A percentile compares a stretch with the other conserved stretches of the same genome.
phyloP scores from a whole-genome alignment of 768 basidiomycete species.

The Tricholoma bakamatsutake region DNA sequence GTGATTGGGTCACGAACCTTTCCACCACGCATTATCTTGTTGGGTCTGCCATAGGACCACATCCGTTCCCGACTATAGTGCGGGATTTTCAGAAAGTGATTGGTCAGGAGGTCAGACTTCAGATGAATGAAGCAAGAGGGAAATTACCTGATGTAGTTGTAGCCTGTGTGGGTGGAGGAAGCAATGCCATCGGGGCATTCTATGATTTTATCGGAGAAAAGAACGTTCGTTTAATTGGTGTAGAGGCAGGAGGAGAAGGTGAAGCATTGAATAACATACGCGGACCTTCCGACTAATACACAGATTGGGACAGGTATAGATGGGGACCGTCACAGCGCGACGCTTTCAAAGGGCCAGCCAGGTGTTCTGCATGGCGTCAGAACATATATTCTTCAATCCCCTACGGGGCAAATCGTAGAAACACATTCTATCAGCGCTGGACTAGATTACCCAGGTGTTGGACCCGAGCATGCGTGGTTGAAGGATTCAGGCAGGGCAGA shows the following conservation, averaged over 20 bases:
- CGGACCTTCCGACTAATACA: background rate
- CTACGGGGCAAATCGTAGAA: slow-evolving; percentile 89
- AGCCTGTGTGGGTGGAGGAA: slow-evolving; percentile 97
- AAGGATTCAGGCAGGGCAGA: slow-evolving; percentile 93
- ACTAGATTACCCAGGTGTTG: slow-evolving; percentile 94
- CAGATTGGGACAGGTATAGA: slow-evolving; percentile 53
- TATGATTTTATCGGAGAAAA: slow-evolving; percentile 93
- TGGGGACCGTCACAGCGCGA: slow-evolving; percentile 87
- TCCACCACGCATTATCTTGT: slow-evolving; percentile 94
- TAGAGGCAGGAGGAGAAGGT: slow-evolving; percentile 98
- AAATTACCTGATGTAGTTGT: slow-evolving; percentile 93
- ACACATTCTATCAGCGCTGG: slow-evolving; percentile 97
- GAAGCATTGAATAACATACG: slow-evolving; percentile 4
- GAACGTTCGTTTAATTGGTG: slow-evolving; percentile 80
- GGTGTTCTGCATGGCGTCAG: slow-evolving; percentile 95
- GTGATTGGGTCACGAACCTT: slow-evolving; percentile 98
- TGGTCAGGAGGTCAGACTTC: slow-evolving; percentile 88
- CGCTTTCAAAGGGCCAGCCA: slow-evolving; percentile 83
- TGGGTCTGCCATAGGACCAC: slow-evolving; percentile 95
- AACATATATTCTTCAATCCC: slow-evolving; percentile 90
- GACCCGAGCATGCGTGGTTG: slow-evolving; percentile 96
- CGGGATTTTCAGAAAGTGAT: slow-evolving; percentile 95
- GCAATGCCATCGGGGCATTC: slow-evolving; percentile 97
- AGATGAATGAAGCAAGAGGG: slow-evolving; percentile 63
- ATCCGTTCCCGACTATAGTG: slow-evolving; percentile 98